Conservation (phyloP, 352 stramenopile species). For the Elongisporangium prolatum region DNA sequence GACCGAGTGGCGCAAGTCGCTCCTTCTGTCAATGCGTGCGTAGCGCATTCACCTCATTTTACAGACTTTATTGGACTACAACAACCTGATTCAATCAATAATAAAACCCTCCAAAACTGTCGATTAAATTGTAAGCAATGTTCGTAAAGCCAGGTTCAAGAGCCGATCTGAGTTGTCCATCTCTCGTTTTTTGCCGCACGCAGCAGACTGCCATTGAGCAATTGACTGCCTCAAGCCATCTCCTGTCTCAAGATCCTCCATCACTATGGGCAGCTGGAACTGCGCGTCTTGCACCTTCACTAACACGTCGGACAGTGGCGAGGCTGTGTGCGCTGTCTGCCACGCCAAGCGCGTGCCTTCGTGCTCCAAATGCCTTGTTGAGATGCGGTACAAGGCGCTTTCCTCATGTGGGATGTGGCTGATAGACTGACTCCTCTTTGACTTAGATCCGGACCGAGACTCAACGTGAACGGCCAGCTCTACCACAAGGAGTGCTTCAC, state of each 20-base stretch:
- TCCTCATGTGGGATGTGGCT: neutral
- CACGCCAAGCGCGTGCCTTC: slow-evolving; percentile 30
- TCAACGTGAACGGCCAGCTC: slow-evolving; percentile 29
- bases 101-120: slow-evolving; percentile 2
- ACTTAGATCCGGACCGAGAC: slow-evolving; percentile 23
- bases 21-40: neutral
- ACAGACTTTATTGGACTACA: neutral
- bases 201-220: neutral
- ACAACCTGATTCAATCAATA: neutral
- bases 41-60: neutral
- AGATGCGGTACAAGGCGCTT: slow-evolving; percentile 2
- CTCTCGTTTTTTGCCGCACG: neutral
- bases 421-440: neutral
- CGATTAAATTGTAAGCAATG: neutral
- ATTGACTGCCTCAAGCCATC: neutral
- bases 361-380: slow-evolving; percentile 18
- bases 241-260: neutral
- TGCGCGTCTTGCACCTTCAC: slow-evolving; percentile 39
- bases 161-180: neutral
- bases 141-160: neutral
- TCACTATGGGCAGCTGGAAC: slow-evolving; percentile 25
- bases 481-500: slow-evolving; percentile 52
- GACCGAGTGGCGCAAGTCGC: neutral
- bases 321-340: slow-evolving; percentile 34
- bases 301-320: slow-evolving; percentile 27